A percentile compares a stretch with the other conserved stretches of the same genome.
Conservation (phyloP, 176 grass and related monocot genomes). For the Thinopyrum elongatum region DNA sequence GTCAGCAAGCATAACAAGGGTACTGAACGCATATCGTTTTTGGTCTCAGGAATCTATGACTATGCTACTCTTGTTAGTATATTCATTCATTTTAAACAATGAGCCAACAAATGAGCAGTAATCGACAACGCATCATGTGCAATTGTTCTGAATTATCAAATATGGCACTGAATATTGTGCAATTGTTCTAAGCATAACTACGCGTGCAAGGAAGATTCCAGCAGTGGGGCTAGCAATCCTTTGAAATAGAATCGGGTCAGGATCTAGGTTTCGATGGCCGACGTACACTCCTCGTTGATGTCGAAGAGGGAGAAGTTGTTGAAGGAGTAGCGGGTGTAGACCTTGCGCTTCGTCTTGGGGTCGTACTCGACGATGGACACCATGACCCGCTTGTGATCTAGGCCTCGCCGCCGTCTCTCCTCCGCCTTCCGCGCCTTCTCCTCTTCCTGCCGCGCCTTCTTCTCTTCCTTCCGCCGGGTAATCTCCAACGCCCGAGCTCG, state of each 20-base stretch:
- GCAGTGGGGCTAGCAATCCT: too few species aligned
- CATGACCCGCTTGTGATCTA: not conserved
- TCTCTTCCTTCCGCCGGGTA: not conserved
- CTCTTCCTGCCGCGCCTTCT: not conserved
- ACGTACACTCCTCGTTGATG: not conserved
- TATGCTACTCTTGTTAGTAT: too few species aligned
- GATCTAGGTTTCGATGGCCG: not conserved
- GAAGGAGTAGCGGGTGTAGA: not conserved
- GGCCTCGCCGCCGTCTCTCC: not conserved
- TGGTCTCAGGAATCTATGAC: too few species aligned
- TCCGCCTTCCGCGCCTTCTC: not conserved
- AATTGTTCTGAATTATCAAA: too few species aligned
- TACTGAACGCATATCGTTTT: not conserved
- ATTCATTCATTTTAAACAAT: too few species aligned
- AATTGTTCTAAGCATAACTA: too few species aligned
- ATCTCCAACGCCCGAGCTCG: too few species aligned
- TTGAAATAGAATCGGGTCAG: too few species aligned
- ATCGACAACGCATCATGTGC: too few species aligned
- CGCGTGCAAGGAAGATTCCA: too few species aligned
- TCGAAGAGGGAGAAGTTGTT: not conserved
- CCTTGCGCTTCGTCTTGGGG: not conserved
- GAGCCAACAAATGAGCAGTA: too few species aligned
- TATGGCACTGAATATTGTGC: too few species aligned
- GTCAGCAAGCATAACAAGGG: not conserved
- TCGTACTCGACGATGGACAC: not conserved